Evolutionary conservation across 2,329 filamentous ascomycete genomes (phyloP).

Genomic region (Aspergillus spinulosporus): DNA sequence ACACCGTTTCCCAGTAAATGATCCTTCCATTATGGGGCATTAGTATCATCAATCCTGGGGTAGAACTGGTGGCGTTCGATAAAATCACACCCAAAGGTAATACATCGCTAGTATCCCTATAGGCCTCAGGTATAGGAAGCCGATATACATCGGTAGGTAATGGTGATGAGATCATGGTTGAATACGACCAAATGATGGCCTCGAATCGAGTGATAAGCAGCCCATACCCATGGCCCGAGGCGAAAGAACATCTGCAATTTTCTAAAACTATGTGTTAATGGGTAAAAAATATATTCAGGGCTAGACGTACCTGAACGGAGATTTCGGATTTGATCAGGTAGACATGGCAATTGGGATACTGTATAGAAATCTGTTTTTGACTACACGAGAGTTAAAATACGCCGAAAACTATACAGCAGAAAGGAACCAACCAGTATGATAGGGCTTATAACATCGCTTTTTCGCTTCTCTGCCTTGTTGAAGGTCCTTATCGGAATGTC

Average conservation of each 20-base stretch:
- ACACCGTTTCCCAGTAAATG: constrained; percentile 93
- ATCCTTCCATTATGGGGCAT: constrained; percentile 82
- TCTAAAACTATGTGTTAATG: constrained; percentile 37
- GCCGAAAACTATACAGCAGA: background rate
- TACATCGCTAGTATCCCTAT: constrained; percentile 65
- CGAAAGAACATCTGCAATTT: constrained; percentile 65
- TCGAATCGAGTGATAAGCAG: constrained; percentile 77
- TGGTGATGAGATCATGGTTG: constrained; percentile 40
- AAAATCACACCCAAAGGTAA: constrained; percentile 83
- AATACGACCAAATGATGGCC: constrained; percentile 90
- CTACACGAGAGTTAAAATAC: constrained; percentile 44
- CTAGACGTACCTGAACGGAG: constrained; percentile 61
- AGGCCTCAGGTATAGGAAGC: constrained; percentile 74
- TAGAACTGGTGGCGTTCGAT: constrained; percentile 72
- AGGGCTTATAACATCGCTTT: constrained; percentile 33
- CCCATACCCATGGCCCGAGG: constrained; percentile 69
- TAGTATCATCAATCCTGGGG: constrained; percentile 83
- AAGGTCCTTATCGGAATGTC: constrained; percentile 39
- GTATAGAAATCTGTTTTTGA: constrained; percentile 82
- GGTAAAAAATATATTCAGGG: background rate
- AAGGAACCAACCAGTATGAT: constrained; percentile 38
- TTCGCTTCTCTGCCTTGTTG: constrained; percentile 40
- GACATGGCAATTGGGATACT: constrained; percentile 78
- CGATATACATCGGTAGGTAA: constrained; percentile 65
- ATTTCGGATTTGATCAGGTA: constrained; percentile 73